These are phyloP conservation scores for Arachnomyces sp. DNA, from an alignment of 2,329 filamentous ascomycete genomes.

Conservation along the genomic window DNA sequence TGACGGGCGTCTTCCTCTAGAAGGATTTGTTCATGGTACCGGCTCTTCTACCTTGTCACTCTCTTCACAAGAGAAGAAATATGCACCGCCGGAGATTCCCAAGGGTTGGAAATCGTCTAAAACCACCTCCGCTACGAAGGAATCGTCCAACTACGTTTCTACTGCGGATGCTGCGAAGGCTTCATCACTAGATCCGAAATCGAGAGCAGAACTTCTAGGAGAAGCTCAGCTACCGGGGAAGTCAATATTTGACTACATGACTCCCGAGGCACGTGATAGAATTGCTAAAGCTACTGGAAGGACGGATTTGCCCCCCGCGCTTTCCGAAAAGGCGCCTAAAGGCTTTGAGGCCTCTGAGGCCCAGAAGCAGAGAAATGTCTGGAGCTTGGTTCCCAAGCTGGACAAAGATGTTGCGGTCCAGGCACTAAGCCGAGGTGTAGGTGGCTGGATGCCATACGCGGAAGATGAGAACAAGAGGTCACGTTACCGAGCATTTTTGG, in stretches of 20 bases:
- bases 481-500: conserved; percentile 77
- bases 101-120: conserved; percentile 64
- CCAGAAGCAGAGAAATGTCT: conserved; percentile 53
- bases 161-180: conserved; percentile 69
- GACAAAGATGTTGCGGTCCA: conserved; percentile 61
- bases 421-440: conserved; percentile 57
- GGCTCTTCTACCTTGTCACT: conserved; percentile 43
- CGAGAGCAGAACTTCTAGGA: conserved; percentile 71
- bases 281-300: conserved; percentile 71
- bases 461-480: conserved; percentile 71
- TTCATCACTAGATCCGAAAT: conserved; percentile 66
- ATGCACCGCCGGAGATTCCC: conserved; percentile 37
- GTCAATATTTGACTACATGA: conserved; percentile 91
- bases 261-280: conserved; percentile 65
- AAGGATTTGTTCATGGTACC: conserved; percentile 68
- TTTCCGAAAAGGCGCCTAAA: conserved; percentile 62
- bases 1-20: conserved; percentile 71
- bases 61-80: conserved; percentile 37
- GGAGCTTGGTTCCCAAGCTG: conserved; percentile 55
- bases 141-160: conserved; percentile 49
- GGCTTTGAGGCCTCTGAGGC: conserved; percentile 57
- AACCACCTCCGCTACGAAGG: conserved; percentile 26
- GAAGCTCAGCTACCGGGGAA: conserved; percentile 79
- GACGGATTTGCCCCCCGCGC: conserved; percentile 65
- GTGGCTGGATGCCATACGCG: conserved; percentile 72